Conservation (phyloP, 2,329 filamentous ascomycete genomes). For the Cryphonectria nitschkei region DNA sequence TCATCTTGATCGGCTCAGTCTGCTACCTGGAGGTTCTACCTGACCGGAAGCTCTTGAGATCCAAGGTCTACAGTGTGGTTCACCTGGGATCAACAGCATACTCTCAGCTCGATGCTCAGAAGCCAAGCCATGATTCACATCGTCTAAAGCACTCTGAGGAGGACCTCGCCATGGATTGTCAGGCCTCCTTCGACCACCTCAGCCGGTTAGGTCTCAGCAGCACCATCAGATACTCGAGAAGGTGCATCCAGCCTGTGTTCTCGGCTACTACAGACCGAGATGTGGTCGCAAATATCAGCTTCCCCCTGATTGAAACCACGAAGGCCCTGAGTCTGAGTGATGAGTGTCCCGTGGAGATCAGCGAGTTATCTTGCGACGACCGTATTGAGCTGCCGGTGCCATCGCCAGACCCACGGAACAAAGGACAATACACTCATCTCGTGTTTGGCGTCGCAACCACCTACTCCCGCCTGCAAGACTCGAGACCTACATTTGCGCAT, state of each 20-base stretch:
- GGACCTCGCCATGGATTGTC: neutral
- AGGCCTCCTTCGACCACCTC: constrained; percentile 10
- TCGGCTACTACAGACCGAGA: constrained; percentile 6
- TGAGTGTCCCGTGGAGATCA: neutral
- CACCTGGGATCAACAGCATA: neutral
- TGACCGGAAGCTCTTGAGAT: neutral
- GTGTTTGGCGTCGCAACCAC: constrained; percentile 24
- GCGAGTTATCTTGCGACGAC: constrained; percentile 14
- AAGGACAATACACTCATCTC: constrained; percentile 31
- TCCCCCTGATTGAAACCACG: constrained; percentile 1
- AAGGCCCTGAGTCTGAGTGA: constrained; percentile 14
- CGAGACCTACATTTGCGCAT: constrained; percentile 18
- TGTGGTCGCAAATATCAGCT: constrained; percentile 15
- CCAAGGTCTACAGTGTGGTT: neutral
- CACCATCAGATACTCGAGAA: constrained; percentile 22
- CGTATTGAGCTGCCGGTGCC: constrained; percentile 20
- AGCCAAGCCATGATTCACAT: neutral
- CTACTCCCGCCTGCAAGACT: constrained; percentile 13
- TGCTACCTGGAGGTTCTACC: neutral
- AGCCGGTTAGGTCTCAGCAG: constrained; percentile 13
- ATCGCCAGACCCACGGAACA: constrained; percentile 13
- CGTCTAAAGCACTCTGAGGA: too few relatives aligned
- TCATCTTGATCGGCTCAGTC: neutral
- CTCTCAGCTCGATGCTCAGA: neutral
- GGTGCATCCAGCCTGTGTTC: constrained; percentile 22